A percentile compares a stretch with the other conserved stretches of the same genome.
Evolutionary conservation across 2,329 filamentous ascomycete species (phyloP).

Genomic region (Penicillium sp.): DNA sequence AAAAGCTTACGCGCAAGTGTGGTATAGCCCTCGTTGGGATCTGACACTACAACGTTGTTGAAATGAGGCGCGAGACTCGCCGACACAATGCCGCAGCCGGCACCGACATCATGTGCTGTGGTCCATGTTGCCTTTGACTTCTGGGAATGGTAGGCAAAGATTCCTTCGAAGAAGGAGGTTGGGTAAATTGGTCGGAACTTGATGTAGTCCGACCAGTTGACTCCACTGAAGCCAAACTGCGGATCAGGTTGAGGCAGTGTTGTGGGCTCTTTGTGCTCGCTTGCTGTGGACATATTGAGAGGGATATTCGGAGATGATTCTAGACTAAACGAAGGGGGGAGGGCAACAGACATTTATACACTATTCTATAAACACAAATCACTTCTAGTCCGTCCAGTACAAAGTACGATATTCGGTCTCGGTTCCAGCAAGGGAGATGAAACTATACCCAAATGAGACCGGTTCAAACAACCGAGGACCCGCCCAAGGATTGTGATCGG

Average conservation of each 20-base stretch:
- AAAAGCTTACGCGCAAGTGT: conserved; percentile 1
- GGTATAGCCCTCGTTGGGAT: conserved; percentile 6
- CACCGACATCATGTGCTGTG: conserved; percentile 4
- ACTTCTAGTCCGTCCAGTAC: neutral
- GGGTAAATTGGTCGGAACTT: conserved; percentile 8
- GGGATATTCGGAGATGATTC: neutral
- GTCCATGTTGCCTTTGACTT: neutral
- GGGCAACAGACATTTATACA: neutral
- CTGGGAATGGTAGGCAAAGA: conserved; percentile 4
- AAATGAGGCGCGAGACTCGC: conserved; percentile 1
- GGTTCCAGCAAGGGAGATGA: neutral
- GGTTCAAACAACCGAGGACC: neutral
- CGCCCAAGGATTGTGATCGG: neutral
- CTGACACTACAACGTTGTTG: conserved; percentile 3
- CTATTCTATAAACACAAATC: neutral
- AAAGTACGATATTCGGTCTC: neutral
- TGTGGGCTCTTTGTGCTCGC: neutral
- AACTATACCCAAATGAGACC: neutral
- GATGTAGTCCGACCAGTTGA: conserved; percentile 7
- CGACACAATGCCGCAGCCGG: conserved; percentile 6
- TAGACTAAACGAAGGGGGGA: neutral
- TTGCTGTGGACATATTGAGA: neutral
- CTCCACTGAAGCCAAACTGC: conserved; percentile 5
- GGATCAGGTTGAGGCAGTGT: neutral
- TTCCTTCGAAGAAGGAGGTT: conserved; percentile 2